A percentile compares a stretch with the other conserved stretches of the same genome.
Conservation (phyloP, 1,139 yeast genomes). For the Candida glucosophila region DNA sequence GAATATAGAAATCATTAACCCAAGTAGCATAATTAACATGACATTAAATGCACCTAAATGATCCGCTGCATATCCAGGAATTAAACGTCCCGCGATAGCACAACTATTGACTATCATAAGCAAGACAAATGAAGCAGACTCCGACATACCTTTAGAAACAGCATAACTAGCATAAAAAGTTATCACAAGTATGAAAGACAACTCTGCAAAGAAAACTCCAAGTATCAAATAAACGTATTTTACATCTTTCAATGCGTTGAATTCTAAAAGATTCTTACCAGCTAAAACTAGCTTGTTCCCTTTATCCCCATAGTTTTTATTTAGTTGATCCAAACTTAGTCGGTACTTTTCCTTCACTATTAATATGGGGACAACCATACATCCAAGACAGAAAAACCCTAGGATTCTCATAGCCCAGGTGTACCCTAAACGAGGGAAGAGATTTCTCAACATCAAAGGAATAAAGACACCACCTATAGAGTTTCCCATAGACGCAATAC, state of each 20-base stretch:
- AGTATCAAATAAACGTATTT: constrained; percentile 16
- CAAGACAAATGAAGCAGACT: constrained; percentile 42
- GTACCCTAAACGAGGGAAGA: constrained; percentile 23
- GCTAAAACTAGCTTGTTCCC: constrained; percentile 3
- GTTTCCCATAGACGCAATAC: constrained; percentile 32
- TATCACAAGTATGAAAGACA: constrained; percentile 42
- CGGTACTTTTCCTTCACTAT: constrained; percentile 6
- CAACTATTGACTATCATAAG: constrained; percentile 51
- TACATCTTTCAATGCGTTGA: constrained; percentile 18
- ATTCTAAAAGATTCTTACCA: constrained; percentile 14
- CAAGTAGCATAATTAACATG: constrained; percentile 31
- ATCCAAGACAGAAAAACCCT: constrained; percentile 23
- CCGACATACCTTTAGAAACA: constrained; percentile 42
- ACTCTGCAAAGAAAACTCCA: constrained; percentile 42
- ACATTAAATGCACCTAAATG: constrained; percentile 51
- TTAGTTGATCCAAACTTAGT: constrained; percentile 3
- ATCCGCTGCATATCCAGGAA: constrained; percentile 51
- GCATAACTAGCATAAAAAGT: constrained; percentile 54
- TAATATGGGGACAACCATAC: constrained; percentile 12
- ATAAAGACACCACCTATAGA: constrained; percentile 30
- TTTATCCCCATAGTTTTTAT: constrained; percentile 3
- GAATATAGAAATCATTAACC: constrained; percentile 32
- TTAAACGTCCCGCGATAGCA: constrained; percentile 50
- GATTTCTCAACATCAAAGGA: constrained; percentile 24
- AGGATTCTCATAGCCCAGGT: constrained; percentile 28